A percentile compares a stretch with the other conserved stretches of the same genome.
Evolutionary conservation across 345 rosid genomes (phyloP).

Genomic region (Rhizophora apiculata): DNA sequence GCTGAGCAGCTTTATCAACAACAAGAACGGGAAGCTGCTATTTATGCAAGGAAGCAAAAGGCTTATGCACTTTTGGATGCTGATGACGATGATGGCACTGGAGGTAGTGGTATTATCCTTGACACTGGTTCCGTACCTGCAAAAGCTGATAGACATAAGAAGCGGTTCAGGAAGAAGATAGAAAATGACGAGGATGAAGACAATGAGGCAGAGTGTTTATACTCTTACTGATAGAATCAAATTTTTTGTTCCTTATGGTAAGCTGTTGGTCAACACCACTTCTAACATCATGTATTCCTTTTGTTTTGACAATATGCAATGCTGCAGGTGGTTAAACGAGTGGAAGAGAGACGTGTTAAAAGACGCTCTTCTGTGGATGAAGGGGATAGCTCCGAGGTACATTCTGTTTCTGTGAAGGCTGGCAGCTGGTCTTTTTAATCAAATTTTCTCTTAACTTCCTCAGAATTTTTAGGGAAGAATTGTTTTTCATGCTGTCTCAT

Average conservation of each 20-base stretch:
- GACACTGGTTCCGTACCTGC: slow-evolving; percentile 35
- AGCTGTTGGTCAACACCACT: slow-evolving; percentile 17
- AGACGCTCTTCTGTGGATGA: slow-evolving; percentile 50
- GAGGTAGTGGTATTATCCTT: slow-evolving; percentile 34
- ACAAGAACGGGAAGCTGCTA: slow-evolving; percentile 83
- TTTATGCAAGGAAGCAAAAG: slow-evolving; percentile 67
- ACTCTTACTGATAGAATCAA: slow-evolving; percentile 17
- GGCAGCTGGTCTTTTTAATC: neutral
- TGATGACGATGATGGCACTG: slow-evolving; percentile 58
- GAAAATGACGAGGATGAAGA: slow-evolving; percentile 68
- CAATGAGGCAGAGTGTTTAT: slow-evolving; percentile 54
- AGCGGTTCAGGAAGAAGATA: slow-evolving; percentile 81
- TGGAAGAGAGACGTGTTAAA: slow-evolving; percentile 46
- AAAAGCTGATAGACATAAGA: slow-evolving; percentile 46
- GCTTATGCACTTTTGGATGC: slow-evolving; percentile 72
- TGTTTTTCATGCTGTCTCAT: neutral
- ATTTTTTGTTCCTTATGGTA: slow-evolving; percentile 19
- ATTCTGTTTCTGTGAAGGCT: slow-evolving; percentile 5
- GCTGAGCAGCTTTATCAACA: slow-evolving; percentile 61
- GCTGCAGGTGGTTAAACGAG: slow-evolving; percentile 49
- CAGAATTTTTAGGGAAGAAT: neutral
- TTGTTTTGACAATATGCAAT: slow-evolving; percentile 18
- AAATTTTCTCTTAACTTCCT: neutral
- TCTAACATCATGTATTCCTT: slow-evolving; percentile 13
- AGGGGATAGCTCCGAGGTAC: slow-evolving; percentile 68